These are phyloP conservation scores for Chrysophaeum taylorii DNA, from an alignment of 352 stramenopile species.

Conservation along the genomic window DNA sequence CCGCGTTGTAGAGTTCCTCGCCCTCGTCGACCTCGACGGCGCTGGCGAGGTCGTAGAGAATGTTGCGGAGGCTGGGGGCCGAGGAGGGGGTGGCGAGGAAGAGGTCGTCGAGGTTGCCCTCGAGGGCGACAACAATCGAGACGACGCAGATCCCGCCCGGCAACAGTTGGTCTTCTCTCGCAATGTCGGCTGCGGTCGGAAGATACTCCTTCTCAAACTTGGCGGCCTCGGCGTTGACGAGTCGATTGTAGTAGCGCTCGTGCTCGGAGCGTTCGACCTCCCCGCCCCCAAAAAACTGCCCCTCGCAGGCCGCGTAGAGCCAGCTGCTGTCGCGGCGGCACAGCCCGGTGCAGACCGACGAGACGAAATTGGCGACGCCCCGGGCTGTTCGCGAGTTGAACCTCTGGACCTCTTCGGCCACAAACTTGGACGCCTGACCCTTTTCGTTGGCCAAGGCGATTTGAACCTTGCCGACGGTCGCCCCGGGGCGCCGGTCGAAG, in stretches of 20 bases:
- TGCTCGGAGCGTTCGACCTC: background rate
- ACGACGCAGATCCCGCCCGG: background rate
- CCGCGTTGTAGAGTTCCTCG: conserved; percentile 8
- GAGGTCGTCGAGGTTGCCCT: background rate
- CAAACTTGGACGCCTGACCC: background rate
- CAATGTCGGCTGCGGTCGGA: background rate
- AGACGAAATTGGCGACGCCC: background rate
- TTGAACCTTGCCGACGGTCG: background rate
- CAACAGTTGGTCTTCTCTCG: background rate
- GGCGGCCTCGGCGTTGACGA: conserved; percentile 11
- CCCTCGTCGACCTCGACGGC: background rate
- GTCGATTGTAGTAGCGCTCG: background rate
- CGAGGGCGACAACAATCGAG: background rate
- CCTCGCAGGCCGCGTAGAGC: background rate
- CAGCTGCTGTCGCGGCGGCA: background rate
- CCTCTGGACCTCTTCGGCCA: background rate
- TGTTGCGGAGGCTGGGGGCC: background rate
- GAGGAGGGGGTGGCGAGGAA: background rate
- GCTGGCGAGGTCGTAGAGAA: background rate
- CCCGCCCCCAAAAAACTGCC: background rate
- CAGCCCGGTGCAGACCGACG: background rate
- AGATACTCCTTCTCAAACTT: conserved; percentile 4
- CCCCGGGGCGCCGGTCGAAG: background rate
- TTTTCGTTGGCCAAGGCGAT: background rate
- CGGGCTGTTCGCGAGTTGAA: background rate